Base-by-base conservation (phyloP, 2,329 filamentous ascomycete genomes). In the Botrytis medusae region DNA sequence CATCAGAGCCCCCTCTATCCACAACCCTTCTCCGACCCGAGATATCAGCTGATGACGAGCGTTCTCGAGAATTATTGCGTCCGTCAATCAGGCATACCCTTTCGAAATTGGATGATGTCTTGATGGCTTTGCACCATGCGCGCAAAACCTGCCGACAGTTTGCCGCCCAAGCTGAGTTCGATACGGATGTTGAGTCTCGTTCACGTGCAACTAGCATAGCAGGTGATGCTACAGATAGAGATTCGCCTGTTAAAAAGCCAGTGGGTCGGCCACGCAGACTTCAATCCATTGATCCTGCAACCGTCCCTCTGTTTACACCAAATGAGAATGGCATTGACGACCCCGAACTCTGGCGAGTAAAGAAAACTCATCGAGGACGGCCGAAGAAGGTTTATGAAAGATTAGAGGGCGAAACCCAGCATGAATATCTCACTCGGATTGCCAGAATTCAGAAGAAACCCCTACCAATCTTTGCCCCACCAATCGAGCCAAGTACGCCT, bases 41-140 rank as follows among this genome's bases (percentile, higher is more conserved):
- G 2, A 82, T 93, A 8, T 87, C 92, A 12, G 87, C 89, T 1
- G 91, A 97, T 77, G 94, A 97, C 76, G 90, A 92, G 2, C 80
- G 85, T 65, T 92, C 93, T 0, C 84, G 87, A 74, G 80, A 82
- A 2, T 84, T 97, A 8, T 83, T 97, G 25, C 86, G 87, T 0
- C 93, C 94, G 0, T 86, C 89, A 0, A 86, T 92, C 18, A 86
- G 90, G n/a, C 91, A 93, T 76, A 87, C 95, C 25, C 84, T 97
- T 14, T 83, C 85, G 1, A 88, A 89, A 51, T 80, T 97, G 1
- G 93, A 98, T 77, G 81, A 84, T 8, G 86, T 95, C 0, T 86
- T 97, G 9, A 84, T 86, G 44, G 88, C 90, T 5, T 85, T 98
- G 22, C 93, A 95, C 79, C 88, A 90, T 74, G 86, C 88, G 1